Conservation (phyloP, 495 filamentous ascomycete species). For the Tirmania nivea region DNA sequence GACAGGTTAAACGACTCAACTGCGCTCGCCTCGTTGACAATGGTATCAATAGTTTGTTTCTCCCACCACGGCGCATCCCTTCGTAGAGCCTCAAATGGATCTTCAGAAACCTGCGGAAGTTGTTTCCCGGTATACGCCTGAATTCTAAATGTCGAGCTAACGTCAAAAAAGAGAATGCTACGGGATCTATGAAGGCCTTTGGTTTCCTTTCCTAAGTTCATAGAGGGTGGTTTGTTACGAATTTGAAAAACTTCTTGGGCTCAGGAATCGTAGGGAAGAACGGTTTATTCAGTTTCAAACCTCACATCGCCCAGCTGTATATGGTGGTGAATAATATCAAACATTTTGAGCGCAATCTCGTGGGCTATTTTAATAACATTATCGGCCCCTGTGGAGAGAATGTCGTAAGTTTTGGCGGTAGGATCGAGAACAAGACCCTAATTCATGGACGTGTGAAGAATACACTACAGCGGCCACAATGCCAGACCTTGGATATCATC, state of each 20-base stretch:
- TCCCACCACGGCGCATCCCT: slow-evolving; percentile 8
- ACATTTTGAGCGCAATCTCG: slow-evolving; percentile 8
- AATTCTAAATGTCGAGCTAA: slow-evolving; percentile 4
- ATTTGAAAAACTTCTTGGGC: slow-evolving; percentile 2
- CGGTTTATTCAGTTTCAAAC: slow-evolving; percentile 5
- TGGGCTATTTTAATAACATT: slow-evolving; percentile 6
- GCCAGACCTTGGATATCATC: slow-evolving; percentile 8
- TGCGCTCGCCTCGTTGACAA: neutral
- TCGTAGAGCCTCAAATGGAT: slow-evolving; percentile 1
- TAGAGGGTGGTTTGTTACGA: slow-evolving; percentile 6
- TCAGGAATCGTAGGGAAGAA: neutral
- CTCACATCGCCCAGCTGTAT: neutral
- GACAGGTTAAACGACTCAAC: slow-evolving; percentile 4
- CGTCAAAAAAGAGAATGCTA: slow-evolving; percentile 8
- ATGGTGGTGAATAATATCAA: slow-evolving; percentile 7
- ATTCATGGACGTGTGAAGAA: slow-evolving; percentile 3
- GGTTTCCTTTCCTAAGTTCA: neutral
- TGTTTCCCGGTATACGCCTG: slow-evolving; percentile 6
- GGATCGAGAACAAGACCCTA: slow-evolving; percentile 6
- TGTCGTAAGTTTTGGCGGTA: neutral
- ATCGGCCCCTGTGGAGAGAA: slow-evolving; percentile 6
- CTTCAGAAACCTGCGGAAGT: slow-evolving; percentile 6
- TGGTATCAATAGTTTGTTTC: slow-evolving; percentile 4
- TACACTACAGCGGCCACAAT: slow-evolving; percentile 13
- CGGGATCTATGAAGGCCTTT: slow-evolving; percentile 9